A percentile compares a stretch with the other conserved stretches of the same genome.
These are phyloP conservation scores for Magnolia officinalis DNA, from an alignment of 164 flowering plant species.

Conservation along the genomic window DNA sequence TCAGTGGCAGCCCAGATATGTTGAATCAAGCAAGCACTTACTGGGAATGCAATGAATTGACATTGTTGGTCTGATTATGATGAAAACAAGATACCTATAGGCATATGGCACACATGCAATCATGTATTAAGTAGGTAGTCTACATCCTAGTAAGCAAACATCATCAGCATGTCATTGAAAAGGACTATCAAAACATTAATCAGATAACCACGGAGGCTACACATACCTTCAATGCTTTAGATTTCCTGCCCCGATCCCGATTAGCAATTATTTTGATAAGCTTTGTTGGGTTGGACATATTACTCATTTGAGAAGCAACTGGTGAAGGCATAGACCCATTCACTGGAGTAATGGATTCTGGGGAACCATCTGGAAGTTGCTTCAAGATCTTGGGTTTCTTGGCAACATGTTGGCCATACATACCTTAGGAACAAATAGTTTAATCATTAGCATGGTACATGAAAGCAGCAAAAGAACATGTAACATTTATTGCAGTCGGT, in stretches of 20 bases:
- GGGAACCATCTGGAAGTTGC: constrained; percentile 55
- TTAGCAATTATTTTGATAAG: constrained; percentile 61
- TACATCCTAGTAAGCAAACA: too few relatives aligned
- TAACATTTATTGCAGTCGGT: background rate
- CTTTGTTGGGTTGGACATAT: constrained; percentile 62
- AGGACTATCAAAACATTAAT: background rate
- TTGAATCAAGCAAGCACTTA: too few relatives aligned
- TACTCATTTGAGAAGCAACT: constrained; percentile 91
- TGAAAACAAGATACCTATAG: too few relatives aligned
- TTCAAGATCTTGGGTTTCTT: constrained; percentile 77
- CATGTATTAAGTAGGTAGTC: too few relatives aligned
- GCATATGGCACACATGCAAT: too few relatives aligned
- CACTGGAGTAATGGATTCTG: constrained; percentile 47
- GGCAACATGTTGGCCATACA: constrained; percentile 48
- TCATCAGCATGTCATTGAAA: too few relatives aligned
- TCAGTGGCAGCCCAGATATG: too few relatives aligned
- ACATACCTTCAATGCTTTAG: constrained; percentile 69
- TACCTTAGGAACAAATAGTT: constrained; percentile 37
- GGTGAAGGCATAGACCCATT: constrained; percentile 81
- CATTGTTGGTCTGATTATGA: too few relatives aligned
- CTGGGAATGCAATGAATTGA: too few relatives aligned
- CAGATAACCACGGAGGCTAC: background rate
- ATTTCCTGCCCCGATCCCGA: constrained; percentile 61
- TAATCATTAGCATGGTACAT: background rate
- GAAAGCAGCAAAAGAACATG: background rate